Conservation (phyloP, 1,139 yeast genomes). For the Scheffersomyces illinoinensis region DNA sequence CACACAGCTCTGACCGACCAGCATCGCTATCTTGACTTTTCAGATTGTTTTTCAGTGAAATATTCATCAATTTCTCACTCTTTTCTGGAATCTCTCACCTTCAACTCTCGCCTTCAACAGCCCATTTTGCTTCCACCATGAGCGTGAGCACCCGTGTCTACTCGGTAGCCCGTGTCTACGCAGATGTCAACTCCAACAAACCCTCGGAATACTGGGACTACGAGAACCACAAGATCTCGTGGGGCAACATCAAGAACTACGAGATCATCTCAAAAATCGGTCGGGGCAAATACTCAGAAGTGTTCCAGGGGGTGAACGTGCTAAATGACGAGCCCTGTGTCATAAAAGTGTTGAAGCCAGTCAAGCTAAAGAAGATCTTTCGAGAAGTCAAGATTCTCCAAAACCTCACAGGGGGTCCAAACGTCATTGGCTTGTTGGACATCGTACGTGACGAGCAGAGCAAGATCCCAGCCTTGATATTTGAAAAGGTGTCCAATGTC, state of each 20-base stretch:
- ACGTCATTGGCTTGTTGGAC: slow-evolving; percentile 65
- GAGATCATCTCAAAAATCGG: slow-evolving; percentile 93
- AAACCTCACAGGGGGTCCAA: slow-evolving; percentile 75
- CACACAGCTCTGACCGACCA: neutral
- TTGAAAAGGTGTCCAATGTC: slow-evolving; percentile 68
- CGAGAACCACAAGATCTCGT: slow-evolving; percentile 65
- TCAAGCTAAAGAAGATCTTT: slow-evolving; percentile 74
- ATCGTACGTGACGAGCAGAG: slow-evolving; percentile 74
- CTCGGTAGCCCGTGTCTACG: slow-evolving; percentile 85
- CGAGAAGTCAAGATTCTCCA: slow-evolving; percentile 76
- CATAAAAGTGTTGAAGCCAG: slow-evolving; percentile 77
- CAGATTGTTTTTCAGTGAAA: neutral
- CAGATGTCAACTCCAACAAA: slow-evolving; percentile 77
- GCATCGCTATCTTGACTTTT: neutral
- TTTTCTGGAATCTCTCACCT: neutral
- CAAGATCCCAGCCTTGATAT: slow-evolving; percentile 74
- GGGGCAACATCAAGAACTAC: slow-evolving; percentile 78
- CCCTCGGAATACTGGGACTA: slow-evolving; percentile 95
- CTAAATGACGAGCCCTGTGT: slow-evolving; percentile 55
- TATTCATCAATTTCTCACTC: neutral
- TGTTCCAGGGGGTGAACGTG: slow-evolving; percentile 68
- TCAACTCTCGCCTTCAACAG: neutral
- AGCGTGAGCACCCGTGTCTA: slow-evolving; percentile 40
- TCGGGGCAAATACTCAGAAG: slow-evolving; percentile 96
- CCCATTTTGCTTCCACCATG: slow-evolving; percentile 14